A percentile compares a stretch with the other conserved stretches of the same genome.
phyloP scores from a whole-genome alignment of 2,329 filamentous ascomycete genomes.

The Colletotrichum sp. region DNA sequence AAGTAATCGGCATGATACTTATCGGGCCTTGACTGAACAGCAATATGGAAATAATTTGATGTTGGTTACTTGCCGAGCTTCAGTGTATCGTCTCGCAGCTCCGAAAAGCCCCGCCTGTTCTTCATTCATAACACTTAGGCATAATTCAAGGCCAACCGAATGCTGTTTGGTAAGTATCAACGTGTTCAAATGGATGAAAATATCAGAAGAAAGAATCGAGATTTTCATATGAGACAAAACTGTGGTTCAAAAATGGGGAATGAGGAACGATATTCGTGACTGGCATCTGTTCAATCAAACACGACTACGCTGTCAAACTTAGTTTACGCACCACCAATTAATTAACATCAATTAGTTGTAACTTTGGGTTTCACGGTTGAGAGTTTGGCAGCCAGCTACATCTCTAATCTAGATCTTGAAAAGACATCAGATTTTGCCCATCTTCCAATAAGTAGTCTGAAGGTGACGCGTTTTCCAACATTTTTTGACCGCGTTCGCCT shows the following conservation, averaged over 20 bases:
- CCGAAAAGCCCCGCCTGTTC: not conserved
- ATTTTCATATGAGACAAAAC: not conserved
- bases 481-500: not conserved
- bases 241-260: not conserved
- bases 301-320: not conserved
- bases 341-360: not conserved
- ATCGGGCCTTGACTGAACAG: not conserved
- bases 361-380: not conserved
- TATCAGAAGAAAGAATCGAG: rapidly evolving
- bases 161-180: not conserved
- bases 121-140: rapidly evolving
- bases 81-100: not conserved
- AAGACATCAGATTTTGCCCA: not conserved
- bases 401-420: not conserved
- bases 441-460: not conserved
- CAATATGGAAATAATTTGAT: not conserved
- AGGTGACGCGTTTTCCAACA: not conserved
- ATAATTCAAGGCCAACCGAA: not conserved
- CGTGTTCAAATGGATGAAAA: rapidly evolving
- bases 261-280: rapidly evolving
- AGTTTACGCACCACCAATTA: not conserved
- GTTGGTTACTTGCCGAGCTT: not conserved
- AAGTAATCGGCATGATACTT: rapidly evolving
- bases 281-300: not conserved
- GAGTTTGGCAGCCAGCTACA: not conserved